Base-by-base conservation (phyloP, 192 early-diverging fungal genomes). In the Backusella luteola region DNA sequence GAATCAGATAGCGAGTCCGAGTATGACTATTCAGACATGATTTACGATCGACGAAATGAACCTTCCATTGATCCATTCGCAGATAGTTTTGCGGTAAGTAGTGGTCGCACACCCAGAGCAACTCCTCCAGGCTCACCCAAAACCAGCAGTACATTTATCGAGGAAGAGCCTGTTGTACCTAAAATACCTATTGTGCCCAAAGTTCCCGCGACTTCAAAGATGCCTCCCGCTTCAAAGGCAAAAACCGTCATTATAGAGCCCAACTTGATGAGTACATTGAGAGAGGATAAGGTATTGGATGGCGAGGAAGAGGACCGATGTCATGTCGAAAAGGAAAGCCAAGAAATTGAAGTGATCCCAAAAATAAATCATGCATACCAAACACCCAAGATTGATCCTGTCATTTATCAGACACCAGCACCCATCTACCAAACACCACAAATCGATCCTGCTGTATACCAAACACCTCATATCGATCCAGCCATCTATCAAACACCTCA, bases 1-100 rank as follows among this genome's bases (percentile, higher is more conserved):
- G 67, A 68, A 68, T 69, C 68, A n/a, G 70, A 71, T 26, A 39
- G 14, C 14, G 70, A 71, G 26, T 71, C 70, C 12, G 70, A 71
- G 7, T 44, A 71, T 5, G 44, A 71, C 32, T 71, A 71, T 32
- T 71, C 70, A 34, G 70, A 71, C 21, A 71, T 71, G 70, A 34
- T 71, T 49, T 49, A 49, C 34, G 70, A 49, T 32, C 39, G 70
- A 46, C 3, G 70, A 49, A 44, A 49, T 12, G 56, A 63, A 29
- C 11, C 56, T 9, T 1, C 23, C 11, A 41, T 7, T 38, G 35
- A 74, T 23, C 73, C 73, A 7, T 74, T 74, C 29, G 53, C 73
- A 17, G 73, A 74, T 63, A 41, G 32, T 14, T 74, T 74, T 66
- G 56, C 73, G n/a, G 44, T 63, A 63, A 63, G 11, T 21, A 21